Evolutionary conservation across 768 basidiomycete species (phyloP).

Genomic region (Mycena vulgaris): DNA sequence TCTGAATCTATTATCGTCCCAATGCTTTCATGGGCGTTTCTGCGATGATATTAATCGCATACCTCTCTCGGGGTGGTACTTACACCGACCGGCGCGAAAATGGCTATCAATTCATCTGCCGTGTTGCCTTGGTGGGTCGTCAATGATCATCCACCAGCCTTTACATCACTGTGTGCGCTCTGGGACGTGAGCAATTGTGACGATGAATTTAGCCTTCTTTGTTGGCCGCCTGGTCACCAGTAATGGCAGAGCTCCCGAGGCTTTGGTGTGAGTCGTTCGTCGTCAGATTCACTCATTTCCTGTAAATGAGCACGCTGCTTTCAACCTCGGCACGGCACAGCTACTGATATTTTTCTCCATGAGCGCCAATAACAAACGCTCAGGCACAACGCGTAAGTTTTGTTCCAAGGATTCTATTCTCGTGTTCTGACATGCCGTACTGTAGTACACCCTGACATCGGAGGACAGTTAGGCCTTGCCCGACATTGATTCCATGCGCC

Average conservation of each 20-base stretch:
- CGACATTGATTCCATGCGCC: background rate
- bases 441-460: slow-evolving; percentile 78
- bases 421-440: slow-evolving; percentile 41
- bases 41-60: background rate
- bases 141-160: slow-evolving; percentile 61
- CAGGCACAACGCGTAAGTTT: slow-evolving; percentile 66
- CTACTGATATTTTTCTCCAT: slow-evolving; percentile 5
- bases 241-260: slow-evolving; percentile 81
- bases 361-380: background rate
- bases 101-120: slow-evolving; percentile 64
- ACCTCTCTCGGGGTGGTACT: slow-evolving; percentile 71
- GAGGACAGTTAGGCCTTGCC: slow-evolving; percentile 67
- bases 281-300: background rate
- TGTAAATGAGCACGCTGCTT: slow-evolving; percentile 80
- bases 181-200: slow-evolving; percentile 64
- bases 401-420: background rate
- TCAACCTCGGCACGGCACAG: slow-evolving; percentile 80
- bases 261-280: slow-evolving; percentile 71
- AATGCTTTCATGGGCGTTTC: slow-evolving; percentile 67
- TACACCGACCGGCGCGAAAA: slow-evolving; percentile 69
- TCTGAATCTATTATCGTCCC: slow-evolving; percentile 76
- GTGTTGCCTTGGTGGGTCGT: slow-evolving; percentile 77
- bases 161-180: slow-evolving; percentile 64
- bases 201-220: slow-evolving; percentile 67
- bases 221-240: slow-evolving; percentile 68